Conservation (phyloP, 2,329 filamentous ascomycete genomes). For the Blastomyces gilchristii region DNA sequence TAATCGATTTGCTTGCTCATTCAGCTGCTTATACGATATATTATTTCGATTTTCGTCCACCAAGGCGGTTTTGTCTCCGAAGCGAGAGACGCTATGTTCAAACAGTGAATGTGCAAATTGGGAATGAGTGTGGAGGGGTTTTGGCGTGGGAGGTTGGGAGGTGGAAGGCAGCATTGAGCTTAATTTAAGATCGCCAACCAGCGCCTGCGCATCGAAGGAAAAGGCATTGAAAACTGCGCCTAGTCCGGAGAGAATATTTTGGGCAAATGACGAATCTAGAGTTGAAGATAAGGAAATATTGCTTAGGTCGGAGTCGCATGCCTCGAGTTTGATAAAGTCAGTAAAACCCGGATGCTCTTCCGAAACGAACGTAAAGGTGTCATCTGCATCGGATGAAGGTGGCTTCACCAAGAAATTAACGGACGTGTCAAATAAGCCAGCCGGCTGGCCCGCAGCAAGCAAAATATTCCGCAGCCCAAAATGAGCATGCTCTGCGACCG, state of each 20-base stretch:
- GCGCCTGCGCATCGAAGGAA: not conserved
- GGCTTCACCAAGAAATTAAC: constrained; percentile 4
- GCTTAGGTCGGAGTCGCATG: not conserved
- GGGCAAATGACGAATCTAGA: not conserved
- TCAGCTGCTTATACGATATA: constrained; percentile 6
- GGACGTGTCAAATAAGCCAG: not conserved
- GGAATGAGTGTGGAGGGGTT: not conserved
- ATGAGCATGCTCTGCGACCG: not conserved
- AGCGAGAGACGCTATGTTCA: not conserved
- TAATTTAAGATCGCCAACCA: not conserved
- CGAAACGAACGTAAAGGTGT: not conserved
- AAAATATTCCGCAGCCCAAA: not conserved
- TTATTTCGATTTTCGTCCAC: not conserved
- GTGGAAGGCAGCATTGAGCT: not conserved
- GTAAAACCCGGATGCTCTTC: not conserved
- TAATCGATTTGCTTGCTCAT: constrained; percentile 8
- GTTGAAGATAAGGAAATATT: not conserved
- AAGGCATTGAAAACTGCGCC: not conserved
- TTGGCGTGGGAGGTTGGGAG: not conserved
- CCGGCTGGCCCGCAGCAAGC: not conserved
- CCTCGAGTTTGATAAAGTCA: constrained; percentile 1
- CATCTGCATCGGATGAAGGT: constrained; percentile 1
- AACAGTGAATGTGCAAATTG: not conserved
- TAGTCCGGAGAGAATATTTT: not conserved
- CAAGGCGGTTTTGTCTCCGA: not conserved